These are phyloP conservation scores for Podospora pseudocomata DNA, from an alignment of 495 filamentous ascomycete genomes.

Conservation along the genomic window DNA sequence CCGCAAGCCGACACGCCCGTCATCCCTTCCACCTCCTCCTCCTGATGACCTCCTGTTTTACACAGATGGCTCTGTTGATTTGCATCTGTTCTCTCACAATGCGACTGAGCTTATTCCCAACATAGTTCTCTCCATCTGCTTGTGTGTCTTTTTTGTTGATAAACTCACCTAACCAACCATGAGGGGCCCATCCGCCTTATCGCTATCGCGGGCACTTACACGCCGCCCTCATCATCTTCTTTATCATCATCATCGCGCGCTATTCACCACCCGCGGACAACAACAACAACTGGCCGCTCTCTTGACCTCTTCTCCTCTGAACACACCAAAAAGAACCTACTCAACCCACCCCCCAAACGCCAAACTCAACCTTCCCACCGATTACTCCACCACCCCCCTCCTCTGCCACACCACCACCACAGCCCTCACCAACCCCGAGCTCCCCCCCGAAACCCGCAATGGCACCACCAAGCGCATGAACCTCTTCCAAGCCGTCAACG, in stretches of 20 bases:
- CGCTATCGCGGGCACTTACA: slow-evolving; percentile 19
- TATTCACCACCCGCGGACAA: neutral
- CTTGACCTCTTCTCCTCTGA: neutral
- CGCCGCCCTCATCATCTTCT: neutral
- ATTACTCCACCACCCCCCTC: slow-evolving; percentile 79
- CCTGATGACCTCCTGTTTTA: neutral
- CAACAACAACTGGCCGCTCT: neutral
- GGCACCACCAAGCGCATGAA: slow-evolving; percentile 79
- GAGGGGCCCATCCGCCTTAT: slow-evolving; percentile 18
- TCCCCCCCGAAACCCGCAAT: slow-evolving; percentile 60
- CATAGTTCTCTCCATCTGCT: neutral
- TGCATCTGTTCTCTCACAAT: neutral
- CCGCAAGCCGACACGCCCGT: slow-evolving; percentile 29
- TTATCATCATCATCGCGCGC: too few species aligned
- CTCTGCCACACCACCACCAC: slow-evolving; percentile 72
- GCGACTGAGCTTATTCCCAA: neutral
- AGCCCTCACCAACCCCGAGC: slow-evolving; percentile 63
- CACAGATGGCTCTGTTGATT: neutral
- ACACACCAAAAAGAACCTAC: slow-evolving; percentile 27
- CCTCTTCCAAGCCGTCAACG: slow-evolving; percentile 88
- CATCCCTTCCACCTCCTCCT: slow-evolving; percentile 6
- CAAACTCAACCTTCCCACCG: slow-evolving; percentile 77
- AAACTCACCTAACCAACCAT: slow-evolving; percentile 19
- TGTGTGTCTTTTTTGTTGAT: neutral
- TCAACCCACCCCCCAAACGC: slow-evolving; percentile 52